Percentiles rank a stretch among this genome's conserved stretches.
Conservation (phyloP, 768 basidiomycete genomes). For the Phylloporus sp. region DNA sequence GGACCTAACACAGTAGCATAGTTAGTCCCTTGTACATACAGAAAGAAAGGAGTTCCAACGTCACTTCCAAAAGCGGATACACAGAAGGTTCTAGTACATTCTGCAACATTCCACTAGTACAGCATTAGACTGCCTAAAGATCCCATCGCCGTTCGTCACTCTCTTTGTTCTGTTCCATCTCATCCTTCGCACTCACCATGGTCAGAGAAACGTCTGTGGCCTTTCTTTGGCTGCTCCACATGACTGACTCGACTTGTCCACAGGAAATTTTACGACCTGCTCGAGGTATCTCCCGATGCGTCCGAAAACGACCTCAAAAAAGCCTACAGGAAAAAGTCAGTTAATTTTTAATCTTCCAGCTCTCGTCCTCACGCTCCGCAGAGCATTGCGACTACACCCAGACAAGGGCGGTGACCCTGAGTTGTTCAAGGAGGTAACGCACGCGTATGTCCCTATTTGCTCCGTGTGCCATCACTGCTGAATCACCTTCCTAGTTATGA, state of each 20-base stretch:
- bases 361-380: constrained; percentile 28
- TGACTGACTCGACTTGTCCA: constrained; percentile 1
- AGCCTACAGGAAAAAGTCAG: constrained; percentile 90
- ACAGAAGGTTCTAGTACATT: constrained; percentile 33
- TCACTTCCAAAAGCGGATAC: constrained; percentile 19
- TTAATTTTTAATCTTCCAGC: background rate
- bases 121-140: constrained; percentile 27
- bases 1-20: background rate
- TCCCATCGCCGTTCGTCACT: constrained; percentile 4
- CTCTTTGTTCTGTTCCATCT: constrained; percentile 13
- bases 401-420: constrained; percentile 97
- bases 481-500: constrained; percentile 62
- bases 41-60: too few species aligned
- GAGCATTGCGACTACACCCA: constrained; percentile 81
- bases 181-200: constrained; percentile 37
- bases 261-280: constrained; percentile 90
- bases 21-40: too few species aligned
- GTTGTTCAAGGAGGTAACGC: constrained; percentile 94
- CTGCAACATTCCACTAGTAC: constrained; percentile 27
- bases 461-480: background rate
- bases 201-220: constrained; percentile 60
- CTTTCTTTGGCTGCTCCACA: background rate
- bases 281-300: constrained; percentile 77
- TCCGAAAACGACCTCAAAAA: constrained; percentile 89
- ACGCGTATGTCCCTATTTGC: constrained; percentile 61